Evolutionary conservation across 164 flowering plant species (phyloP).

Genomic region (Vitis vinifera): DNA sequence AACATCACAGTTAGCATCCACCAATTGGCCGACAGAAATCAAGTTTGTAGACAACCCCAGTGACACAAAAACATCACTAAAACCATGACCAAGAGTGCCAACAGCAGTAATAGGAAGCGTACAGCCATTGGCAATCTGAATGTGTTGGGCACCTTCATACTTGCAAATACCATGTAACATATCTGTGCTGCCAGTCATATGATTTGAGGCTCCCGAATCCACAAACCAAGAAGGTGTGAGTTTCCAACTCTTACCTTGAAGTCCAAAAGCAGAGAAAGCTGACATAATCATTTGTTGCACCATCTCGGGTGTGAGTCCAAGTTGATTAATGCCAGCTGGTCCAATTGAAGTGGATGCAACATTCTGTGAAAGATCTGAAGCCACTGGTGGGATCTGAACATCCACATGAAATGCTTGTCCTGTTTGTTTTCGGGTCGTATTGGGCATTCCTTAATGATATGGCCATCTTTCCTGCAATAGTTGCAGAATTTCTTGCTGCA

Average conservation of each 20-base stretch:
- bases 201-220: background rate
- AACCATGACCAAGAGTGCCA: background rate
- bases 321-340: no score
- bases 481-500: no score
- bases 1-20: constrained; percentile 3
- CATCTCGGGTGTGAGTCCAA: background rate
- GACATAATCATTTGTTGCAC: background rate
- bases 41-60: background rate
- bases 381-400: no score
- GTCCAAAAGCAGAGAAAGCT: background rate
- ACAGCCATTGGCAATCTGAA: constrained; percentile 5
- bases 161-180: no score
- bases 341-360: no score
- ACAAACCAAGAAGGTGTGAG: background rate
- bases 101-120: background rate
- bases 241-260: background rate
- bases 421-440: no score
- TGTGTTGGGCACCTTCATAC: background rate
- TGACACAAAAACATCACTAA: background rate
- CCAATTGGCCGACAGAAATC: constrained; percentile 7
- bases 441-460: background rate
- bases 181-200: background rate
- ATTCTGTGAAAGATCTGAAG: no score
- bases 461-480: background rate
- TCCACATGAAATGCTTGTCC: no score